phyloP scores from a whole-genome alignment of 169 alveolate genomes.

The Cryptosporidium meleagridis region DNA sequence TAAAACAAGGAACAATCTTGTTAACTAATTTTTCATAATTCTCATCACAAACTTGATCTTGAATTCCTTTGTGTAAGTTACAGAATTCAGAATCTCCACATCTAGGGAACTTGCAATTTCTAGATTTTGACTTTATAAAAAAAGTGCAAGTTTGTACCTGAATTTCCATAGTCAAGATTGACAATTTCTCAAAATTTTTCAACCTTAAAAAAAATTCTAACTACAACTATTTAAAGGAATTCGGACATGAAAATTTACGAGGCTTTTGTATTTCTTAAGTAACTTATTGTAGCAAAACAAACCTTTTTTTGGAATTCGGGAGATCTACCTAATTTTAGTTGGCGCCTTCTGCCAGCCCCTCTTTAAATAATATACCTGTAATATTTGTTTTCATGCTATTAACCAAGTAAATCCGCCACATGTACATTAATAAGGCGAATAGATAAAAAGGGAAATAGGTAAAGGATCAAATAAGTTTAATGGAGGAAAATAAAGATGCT shows the following conservation, averaged over 20 bases:
- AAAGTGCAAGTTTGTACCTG: slow-evolving; percentile 17
- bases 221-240: neutral
- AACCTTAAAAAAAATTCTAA: neutral
- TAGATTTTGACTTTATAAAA: slow-evolving; percentile 40
- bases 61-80: slow-evolving; percentile 18
- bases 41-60: neutral
- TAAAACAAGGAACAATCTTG: slow-evolving; percentile 28
- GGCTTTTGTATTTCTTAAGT: neutral
- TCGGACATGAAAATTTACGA: neutral
- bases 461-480: neutral
- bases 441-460: neutral
- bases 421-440: slow-evolving; percentile 9
- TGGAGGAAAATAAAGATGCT: slow-evolving; percentile 6
- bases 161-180: slow-evolving; percentile 9
- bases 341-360: neutral
- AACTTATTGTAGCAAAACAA: neutral
- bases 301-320: neutral
- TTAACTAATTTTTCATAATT: neutral
- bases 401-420: slow-evolving; percentile 30
- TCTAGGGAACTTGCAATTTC: slow-evolving; percentile 40
- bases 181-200: neutral
- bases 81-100: slow-evolving; percentile 17
- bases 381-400: neutral
- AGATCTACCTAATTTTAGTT: neutral
- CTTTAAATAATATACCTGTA: neutral